A percentile compares a stretch with the other conserved stretches of the same genome.
phyloP scores from a whole-genome alignment of 2,329 filamentous ascomycete genomes.

The Aspergillus proliferans region DNA sequence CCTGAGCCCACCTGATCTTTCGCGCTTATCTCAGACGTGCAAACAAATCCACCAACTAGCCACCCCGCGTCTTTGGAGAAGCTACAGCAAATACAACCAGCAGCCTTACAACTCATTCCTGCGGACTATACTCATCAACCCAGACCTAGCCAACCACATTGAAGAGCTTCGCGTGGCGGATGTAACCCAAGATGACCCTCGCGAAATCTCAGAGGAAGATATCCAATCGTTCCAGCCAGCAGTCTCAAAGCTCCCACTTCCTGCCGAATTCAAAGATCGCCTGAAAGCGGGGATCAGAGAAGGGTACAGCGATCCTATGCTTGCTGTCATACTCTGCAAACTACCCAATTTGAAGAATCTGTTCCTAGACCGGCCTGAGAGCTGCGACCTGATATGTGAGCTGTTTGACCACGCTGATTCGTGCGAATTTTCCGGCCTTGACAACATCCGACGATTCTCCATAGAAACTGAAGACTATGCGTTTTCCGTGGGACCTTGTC shows the following conservation, averaged over 20 bases:
- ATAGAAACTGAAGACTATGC: neutral
- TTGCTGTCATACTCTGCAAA: too few species aligned
- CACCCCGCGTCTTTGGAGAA: neutral
- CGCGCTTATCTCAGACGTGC: neutral
- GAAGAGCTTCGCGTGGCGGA: neutral
- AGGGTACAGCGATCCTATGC: too few species aligned
- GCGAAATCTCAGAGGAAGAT: neutral
- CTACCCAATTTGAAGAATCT: too few species aligned
- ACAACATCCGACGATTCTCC: neutral
- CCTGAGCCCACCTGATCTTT: neutral
- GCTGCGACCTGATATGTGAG: too few species aligned
- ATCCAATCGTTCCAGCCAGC: neutral
- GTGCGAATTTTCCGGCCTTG: neutral
- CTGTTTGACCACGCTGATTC: neutral
- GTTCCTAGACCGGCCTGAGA: too few species aligned
- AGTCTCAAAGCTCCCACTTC: neutral
- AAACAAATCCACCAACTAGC: neutral
- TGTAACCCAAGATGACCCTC: neutral
- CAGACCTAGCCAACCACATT: neutral
- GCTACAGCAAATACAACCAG: neutral
- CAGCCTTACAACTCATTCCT: neutral
- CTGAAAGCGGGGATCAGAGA: too few species aligned
- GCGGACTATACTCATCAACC: neutral
- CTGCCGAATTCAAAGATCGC: too few species aligned
- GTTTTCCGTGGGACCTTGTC: neutral